These are phyloP conservation scores for Lepidium aucheri DNA, from an alignment of 345 rosid species.

Conservation along the genomic window DNA sequence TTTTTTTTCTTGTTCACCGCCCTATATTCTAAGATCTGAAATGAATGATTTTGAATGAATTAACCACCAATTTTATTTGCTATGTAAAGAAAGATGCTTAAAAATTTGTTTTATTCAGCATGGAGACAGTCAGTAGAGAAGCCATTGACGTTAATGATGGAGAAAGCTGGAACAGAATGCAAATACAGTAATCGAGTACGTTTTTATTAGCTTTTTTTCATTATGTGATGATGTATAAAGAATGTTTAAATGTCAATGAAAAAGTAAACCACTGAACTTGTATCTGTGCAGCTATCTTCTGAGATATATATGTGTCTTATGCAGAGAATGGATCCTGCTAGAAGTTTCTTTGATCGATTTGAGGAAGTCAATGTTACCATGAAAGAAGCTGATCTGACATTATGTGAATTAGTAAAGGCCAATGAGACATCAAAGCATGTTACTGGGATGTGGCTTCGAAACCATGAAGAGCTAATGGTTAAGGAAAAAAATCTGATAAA, in stretches of 20 bases:
- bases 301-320: slow-evolving; percentile 33
- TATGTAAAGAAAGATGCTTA: slow-evolving; percentile 9
- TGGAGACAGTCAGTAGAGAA: slow-evolving; percentile 22
- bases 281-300: slow-evolving; percentile 14
- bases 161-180: slow-evolving; percentile 27
- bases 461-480: slow-evolving; percentile 40
- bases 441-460: slow-evolving; percentile 48
- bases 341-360: slow-evolving; percentile 48
- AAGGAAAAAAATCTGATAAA: slow-evolving; percentile 42
- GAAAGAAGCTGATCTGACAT: slow-evolving; percentile 64
- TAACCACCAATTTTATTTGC: not conserved
- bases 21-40: not conserved
- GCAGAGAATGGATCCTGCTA: slow-evolving; percentile 34
- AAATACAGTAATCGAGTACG: slow-evolving; percentile 32
- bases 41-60: not conserved
- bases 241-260: slow-evolving; percentile 7
- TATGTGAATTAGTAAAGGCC: slow-evolving; percentile 55
- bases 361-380: slow-evolving; percentile 64
- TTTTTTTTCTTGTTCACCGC: not conserved
- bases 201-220: slow-evolving; percentile 5
- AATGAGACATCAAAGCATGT: slow-evolving; percentile 50
- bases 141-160: slow-evolving; percentile 31
- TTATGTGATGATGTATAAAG: not conserved
- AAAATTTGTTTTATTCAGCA: slow-evolving; percentile 34
- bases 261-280: slow-evolving; percentile 11